Evolutionary conservation across 2,329 filamentous ascomycete species (phyloP).

Genomic region (Colletotrichum incanum): DNA sequence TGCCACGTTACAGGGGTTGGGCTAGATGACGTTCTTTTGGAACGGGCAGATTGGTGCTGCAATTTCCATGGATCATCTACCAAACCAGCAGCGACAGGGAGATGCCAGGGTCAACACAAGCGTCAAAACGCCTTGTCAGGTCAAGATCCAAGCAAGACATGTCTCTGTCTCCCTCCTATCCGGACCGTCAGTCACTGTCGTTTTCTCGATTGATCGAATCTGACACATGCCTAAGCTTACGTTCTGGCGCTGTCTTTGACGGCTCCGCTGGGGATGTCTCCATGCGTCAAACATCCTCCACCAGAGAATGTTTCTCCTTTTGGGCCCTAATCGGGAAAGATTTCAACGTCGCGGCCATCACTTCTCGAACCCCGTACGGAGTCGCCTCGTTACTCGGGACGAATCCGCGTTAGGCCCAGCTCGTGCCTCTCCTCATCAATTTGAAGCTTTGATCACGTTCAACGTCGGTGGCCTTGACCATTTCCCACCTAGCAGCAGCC

Average conservation of each 20-base stretch:
- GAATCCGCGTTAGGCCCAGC: neutral
- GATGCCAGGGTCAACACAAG: neutral
- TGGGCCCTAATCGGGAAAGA: slow-evolving; percentile 13
- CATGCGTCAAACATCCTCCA: neutral
- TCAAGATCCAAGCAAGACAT: neutral
- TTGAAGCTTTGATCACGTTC: slow-evolving; percentile 11
- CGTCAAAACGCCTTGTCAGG: slow-evolving; percentile 2
- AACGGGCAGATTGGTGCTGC: neutral
- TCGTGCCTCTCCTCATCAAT: slow-evolving; percentile 1
- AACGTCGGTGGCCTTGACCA: neutral
- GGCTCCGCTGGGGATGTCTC: slow-evolving; percentile 2
- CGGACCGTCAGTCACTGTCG: neutral
- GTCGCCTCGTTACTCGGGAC: neutral
- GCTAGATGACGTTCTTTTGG: slow-evolving; percentile 23
- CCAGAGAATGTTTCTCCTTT: neutral
- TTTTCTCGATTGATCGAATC: slow-evolving; percentile 27
- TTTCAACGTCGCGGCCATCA: neutral
- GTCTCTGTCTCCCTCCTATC: neutral
- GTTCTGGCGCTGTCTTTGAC: neutral
- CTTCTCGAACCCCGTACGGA: slow-evolving; percentile 11
- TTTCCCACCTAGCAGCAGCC: slow-evolving; percentile 6
- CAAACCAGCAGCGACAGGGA: neutral
- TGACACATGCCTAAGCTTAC: slow-evolving; percentile 17
- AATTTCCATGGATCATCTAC: neutral
- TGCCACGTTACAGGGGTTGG: slow-evolving; percentile 8